Base-by-base conservation (phyloP, 768 basidiomycete genomes). In the Boletus fagicola region DNA sequence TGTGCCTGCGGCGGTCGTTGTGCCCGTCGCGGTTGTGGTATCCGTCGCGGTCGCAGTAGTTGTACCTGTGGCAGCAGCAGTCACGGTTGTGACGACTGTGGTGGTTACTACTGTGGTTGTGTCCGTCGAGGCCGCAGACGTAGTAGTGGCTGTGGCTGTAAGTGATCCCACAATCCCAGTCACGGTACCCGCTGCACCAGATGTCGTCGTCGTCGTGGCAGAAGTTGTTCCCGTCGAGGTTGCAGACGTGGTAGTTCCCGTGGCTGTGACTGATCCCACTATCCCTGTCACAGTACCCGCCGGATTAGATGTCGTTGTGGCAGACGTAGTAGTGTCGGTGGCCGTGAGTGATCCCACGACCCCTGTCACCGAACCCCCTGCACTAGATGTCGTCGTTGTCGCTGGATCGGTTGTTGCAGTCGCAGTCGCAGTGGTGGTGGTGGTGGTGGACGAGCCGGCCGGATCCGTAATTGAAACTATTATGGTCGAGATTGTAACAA, bases 301-400 rank as follows among this genome's bases (percentile, higher is more conserved):
- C 12, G 39, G 3, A 22, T 16, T n/a, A 24, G 56, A 13, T 26
- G 61, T 43, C n/a, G 56, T 38, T 45, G 53, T 22, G n/a, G 30
- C n/a, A 24, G 63, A 18, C 13, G 53, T 54, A 5, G 53, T 44
- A 38, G 49, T 8, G 12, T 2, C 42, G 22, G 60, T 39, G 4
- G 18, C 51, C 1, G 61, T 55, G 13, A 60, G 38, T 42, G 57
- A 42, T 13, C 31, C 51, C 22, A 54, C 42, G 22, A 54, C 52
- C 35, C 49, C 53, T 2, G 53, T 16, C 16, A 49, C 24, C 1
- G 52, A 42, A 38, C 7, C 40, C 24, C 4, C 48, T 16, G 50
- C 2, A 20, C 15, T 28, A 30, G 61, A 24, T 16, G 51, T 8
- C 15, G 33, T 36, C 13, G 48, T 49, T 22, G 46, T 20, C 3